Conservation (phyloP, 108 stramenopile genomes). For the Cyclotella kingstonii region DNA sequence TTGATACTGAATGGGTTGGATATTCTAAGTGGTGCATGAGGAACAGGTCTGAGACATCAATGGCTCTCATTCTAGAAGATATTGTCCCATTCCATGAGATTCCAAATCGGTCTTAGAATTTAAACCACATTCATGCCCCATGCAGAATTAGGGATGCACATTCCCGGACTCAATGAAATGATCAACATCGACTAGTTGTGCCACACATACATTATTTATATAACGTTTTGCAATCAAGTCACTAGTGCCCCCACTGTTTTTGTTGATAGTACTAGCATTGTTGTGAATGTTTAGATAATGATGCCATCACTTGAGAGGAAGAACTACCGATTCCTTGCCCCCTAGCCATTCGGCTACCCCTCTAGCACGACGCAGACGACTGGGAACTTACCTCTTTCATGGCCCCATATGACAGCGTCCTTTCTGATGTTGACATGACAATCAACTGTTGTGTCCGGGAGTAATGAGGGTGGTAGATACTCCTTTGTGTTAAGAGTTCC, state of each 20-base stretch:
- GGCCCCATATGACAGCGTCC: too few species aligned
- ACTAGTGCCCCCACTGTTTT: background rate
- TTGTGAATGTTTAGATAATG: constrained; percentile 7
- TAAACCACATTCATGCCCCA: constrained; percentile 55
- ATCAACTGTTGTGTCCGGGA: too few species aligned
- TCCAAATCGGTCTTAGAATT: constrained; percentile 58
- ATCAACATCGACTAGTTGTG: constrained; percentile 51
- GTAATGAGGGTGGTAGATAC: too few species aligned
- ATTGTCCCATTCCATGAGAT: constrained; percentile 12
- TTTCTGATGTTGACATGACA: too few species aligned
- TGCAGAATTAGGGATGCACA: constrained; percentile 57
- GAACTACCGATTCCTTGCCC: constrained; percentile 20
- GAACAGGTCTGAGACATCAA: constrained; percentile 5
- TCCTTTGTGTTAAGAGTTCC: too few species aligned
- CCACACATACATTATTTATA: too few species aligned
- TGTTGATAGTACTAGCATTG: constrained; percentile 7
- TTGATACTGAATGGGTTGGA: constrained; percentile 20
- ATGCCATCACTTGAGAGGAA: constrained; percentile 39
- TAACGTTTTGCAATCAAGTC: background rate
- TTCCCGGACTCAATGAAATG: constrained; percentile 56
- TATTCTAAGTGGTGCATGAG: constrained; percentile 1
- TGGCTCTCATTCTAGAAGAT: constrained; percentile 15
- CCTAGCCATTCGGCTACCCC: constrained; percentile 12
- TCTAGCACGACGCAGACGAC: constrained; percentile 38
- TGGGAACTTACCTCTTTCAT: too few species aligned